Evolutionary conservation across 345 rosid species (phyloP), one percentile per base, ranked within the genome.

Genomic region (Aurinia saxatilis): DNA sequence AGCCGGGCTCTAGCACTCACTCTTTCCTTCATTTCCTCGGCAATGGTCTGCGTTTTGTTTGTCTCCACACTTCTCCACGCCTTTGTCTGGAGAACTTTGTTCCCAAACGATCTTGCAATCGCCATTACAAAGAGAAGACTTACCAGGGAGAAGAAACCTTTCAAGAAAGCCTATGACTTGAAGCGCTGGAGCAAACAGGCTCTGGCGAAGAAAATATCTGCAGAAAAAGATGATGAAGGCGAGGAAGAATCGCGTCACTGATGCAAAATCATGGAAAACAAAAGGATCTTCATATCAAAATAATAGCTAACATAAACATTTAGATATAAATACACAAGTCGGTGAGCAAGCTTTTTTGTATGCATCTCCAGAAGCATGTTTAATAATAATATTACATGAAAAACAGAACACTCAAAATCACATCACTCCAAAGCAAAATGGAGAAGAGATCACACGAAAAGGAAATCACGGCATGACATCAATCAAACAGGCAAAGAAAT

Each of bases 21-120:
- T 10, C 91, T 93, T 56, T 87, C 95, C 5, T 84, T 84, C 76
- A 75, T 75, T 80, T 80, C 97, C n/a, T 75, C 97, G 0, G 59
- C 90, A 1, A 93, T 90, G 99, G 97, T 85, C 47, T 71, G 63
- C 7, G 41, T 93, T 5, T 60, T 93, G 63, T 73, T 82, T 7
- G 79, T 81, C 53, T 90, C 84, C 36, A 87, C 97, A 8, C 74
- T 84, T 50, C 91, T 90, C 64, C 97, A 93, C 3, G 95, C 82
- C 55, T 82, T 93, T 15, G 74, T 90, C 48, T 85, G 90, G 88
- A 76, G 31, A 23, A 82, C 85, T 5, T 60, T 82, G 73, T 89
- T 92, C 64, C 96, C 96, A 0, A 93, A 90, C 37, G 96, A 82
- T 57, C 95, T 93, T 25, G 97, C 97, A 55, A 87, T 85, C 55